Evolutionary conservation across 192 early-diverging fungal genomes (phyloP), one percentile per base, ranked within the genome.

Genomic region (Umbelopsis sp.): DNA sequence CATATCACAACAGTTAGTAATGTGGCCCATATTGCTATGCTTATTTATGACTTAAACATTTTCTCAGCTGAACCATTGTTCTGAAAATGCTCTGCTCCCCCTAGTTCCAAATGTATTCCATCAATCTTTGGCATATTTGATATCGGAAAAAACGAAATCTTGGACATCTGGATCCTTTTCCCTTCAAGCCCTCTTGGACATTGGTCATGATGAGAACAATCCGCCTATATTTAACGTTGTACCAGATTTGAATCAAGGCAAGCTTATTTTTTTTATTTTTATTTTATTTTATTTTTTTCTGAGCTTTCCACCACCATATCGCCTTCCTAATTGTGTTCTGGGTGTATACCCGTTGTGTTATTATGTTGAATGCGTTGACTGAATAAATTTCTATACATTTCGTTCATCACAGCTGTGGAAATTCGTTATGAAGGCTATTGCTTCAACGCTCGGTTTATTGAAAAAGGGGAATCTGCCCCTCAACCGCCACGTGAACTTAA

Each of bases 201-300:
- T 70, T 22, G 72, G 73, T 31, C 65, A 66, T 10, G 53, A 70
- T 45, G n/a, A 71, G 31, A 31, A 66, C 4, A 59, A 78, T 26
- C 76, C 76, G 22, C 76, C 76, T 22, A 59, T 67, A 34, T 78
- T 74, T 24, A 66, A 78, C 38, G 69, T 78, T 67, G 47, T 74
- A 25, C 76, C 76, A 4, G 71, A 78, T 16, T 51, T 72, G n/a
- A 59, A 78, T 17, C 76, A 78, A 70, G 72, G 71, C 73, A 73
- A 67, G 34, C 45, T 38, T 36, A 44, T 17, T 66, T 66, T 66
- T 66, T 12, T 66, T n/a, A 21, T 9, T 4, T 1, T 66, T 66
- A 4, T 66, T 11, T 38, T 66, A n/a, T n/a, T 43, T 9, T 4
- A 7, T 66, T 66, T 16, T 66, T 11, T 38, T 66, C 12, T 3